Evolutionary conservation across 768 basidiomycete species (phyloP), one percentile per base, ranked within the genome.

Genomic region (Thelephora aurantiotincta): DNA sequence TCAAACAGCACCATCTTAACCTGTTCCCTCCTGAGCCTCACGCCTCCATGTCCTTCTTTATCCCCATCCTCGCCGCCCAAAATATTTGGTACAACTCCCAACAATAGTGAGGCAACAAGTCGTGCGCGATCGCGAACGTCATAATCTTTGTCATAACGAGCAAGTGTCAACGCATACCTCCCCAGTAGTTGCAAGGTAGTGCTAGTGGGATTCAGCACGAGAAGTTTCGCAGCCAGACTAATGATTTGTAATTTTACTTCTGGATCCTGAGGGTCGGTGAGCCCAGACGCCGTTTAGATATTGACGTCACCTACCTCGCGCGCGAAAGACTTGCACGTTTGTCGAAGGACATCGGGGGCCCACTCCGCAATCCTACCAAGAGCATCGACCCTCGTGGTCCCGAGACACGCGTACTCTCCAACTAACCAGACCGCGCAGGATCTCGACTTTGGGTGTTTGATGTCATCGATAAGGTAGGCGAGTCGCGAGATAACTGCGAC

Each of bases 381-480:
- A 1, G 47, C 54, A 7, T 45, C 45, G 6, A 50, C 33, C 48
- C 41, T 33, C 48, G 20, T 55, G 57, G 35, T 64, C 65, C 14
- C 60, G 57, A 5, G 12, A 71, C 70, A 14, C 26, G 84, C 76
- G 58, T 89, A 89, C 60, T 96, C 90, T 0, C 94, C 93, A 0
- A 91, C 90, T 0, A 97, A 75, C 91, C 94, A 96, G 20, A 90
- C 65, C 1, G 97, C 79, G 54, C 86, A 91, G 0, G 93, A 90
- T 26, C 88, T 69, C 1, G 93, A 91, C 55, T 79, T 74, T 1
- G 80, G 69, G 55, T 92, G 87, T 6, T 68, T 73, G 45, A 97
- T 86, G 45, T 79, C 80, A 43, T 90, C 86, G 42, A 94, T 73
- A 30, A 75, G 73, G 44, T 75, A 71, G 0, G 90, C 88, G 5